A percentile compares a stretch with the other conserved stretches of the same genome.
These are phyloP conservation scores for Trichophyton verrucosum DNA, from an alignment of 2,329 filamentous ascomycete genomes.

Conservation along the genomic window DNA sequence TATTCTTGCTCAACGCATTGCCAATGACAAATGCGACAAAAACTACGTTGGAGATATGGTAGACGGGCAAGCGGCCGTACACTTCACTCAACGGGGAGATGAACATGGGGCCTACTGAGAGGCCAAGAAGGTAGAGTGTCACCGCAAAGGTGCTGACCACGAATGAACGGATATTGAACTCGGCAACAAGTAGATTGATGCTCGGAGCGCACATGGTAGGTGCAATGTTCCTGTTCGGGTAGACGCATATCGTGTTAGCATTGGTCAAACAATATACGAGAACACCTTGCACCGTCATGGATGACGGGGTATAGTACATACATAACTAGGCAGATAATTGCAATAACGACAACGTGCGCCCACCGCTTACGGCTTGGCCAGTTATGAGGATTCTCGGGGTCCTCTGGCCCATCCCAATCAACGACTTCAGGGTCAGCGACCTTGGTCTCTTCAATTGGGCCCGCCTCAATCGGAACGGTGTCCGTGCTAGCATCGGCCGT, in stretches of 20 bases:
- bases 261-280: background rate
- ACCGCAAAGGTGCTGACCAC: conserved; percentile 61
- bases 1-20: conserved; percentile 54
- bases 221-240: conserved; percentile 68
- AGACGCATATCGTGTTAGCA: conserved; percentile 30
- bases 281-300: conserved; percentile 27
- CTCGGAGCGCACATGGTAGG: conserved; percentile 55
- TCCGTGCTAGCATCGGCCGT: background rate
- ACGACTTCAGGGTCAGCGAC: conserved; percentile 23
- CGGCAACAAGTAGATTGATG: conserved; percentile 18
- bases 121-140: conserved; percentile 64
- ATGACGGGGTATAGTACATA: conserved; percentile 44
- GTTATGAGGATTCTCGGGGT: conserved; percentile 53
- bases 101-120: conserved; percentile 59
- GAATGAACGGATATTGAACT: conserved; percentile 45
- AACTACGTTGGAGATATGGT: conserved; percentile 50
- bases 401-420: conserved; percentile 52
- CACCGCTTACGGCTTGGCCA: conserved; percentile 51
- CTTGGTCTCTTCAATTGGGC: background rate
- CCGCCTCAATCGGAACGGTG: background rate
- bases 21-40: conserved; percentile 62
- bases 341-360: conserved; percentile 11
- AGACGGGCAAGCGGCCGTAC: conserved; percentile 44
- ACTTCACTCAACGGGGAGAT: conserved; percentile 53
- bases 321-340: conserved; percentile 15